These are phyloP conservation scores for Phoenix dactylifera DNA, from an alignment of 176 grass and related monocot genomes.

Conservation along the genomic window DNA sequence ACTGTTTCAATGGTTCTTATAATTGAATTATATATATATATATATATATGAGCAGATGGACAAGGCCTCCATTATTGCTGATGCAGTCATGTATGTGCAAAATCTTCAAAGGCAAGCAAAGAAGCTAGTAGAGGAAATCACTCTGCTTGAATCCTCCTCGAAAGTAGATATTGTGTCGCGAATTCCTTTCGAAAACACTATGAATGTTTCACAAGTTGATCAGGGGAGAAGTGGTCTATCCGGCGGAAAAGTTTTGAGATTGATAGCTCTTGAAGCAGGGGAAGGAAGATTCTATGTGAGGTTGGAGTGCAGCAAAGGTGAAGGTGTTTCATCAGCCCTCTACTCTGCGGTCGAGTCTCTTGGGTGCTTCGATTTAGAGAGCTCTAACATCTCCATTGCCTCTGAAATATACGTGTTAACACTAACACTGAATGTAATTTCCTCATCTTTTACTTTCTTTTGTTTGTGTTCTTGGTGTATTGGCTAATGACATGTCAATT, in stretches of 20 bases:
- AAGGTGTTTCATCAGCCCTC: slow-evolving; percentile 37
- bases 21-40: background rate
- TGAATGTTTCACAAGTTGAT: background rate
- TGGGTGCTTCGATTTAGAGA: slow-evolving; percentile 49
- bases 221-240: background rate
- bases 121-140: slow-evolving; percentile 54
- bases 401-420: slow-evolving; percentile 36
- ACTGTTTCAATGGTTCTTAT: no score
- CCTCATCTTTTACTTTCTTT: background rate
- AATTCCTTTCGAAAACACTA: background rate
- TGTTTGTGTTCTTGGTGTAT: background rate
- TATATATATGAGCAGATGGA: slow-evolving; percentile 52
- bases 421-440: slow-evolving; percentile 53
- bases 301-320: slow-evolving; percentile 46
- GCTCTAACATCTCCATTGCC: slow-evolving; percentile 45
- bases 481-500: no score
- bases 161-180: slow-evolving; percentile 7
- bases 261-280: slow-evolving; percentile 45
- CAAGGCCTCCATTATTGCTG: slow-evolving; percentile 90
- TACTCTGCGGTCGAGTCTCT: slow-evolving; percentile 61
- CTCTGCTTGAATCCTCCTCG: slow-evolving; percentile 39
- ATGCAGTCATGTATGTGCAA: slow-evolving; percentile 67
- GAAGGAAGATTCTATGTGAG: slow-evolving; percentile 51
- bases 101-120: slow-evolving; percentile 53
- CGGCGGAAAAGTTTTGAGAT: slow-evolving; percentile 31